These are phyloP conservation scores for Lentinula lateritia DNA, from an alignment of 768 basidiomycete species.

Conservation along the genomic window DNA sequence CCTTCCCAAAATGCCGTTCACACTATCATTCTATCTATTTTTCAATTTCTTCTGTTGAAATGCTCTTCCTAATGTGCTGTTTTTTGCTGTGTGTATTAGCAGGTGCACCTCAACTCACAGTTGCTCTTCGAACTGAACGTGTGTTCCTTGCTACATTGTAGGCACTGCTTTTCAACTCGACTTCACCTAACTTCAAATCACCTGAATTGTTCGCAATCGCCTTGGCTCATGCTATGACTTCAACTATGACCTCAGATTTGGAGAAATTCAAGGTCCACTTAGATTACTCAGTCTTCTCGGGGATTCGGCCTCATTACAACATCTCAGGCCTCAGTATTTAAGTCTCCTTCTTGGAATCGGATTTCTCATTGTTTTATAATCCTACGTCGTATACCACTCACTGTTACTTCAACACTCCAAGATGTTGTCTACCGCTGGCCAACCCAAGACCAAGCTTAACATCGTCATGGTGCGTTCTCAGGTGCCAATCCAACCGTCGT, in stretches of 20 bases:
- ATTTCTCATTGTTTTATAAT: too few species aligned
- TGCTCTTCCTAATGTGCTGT: background rate
- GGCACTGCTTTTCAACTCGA: too few species aligned
- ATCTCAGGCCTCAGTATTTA: too few species aligned
- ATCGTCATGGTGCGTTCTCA: conserved; percentile 9
- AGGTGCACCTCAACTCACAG: too few species aligned
- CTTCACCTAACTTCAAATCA: too few species aligned
- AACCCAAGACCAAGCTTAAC: conserved; percentile 11
- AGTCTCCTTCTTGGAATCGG: too few species aligned
- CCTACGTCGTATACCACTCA: too few species aligned
- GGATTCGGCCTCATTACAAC: background rate
- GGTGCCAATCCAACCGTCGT: background rate
- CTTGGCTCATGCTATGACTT: background rate
- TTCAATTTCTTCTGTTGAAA: too few species aligned
- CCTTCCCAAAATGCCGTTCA: background rate
- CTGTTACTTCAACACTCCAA: background rate
- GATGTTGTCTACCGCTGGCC: background rate
- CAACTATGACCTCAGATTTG: background rate
- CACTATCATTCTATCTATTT: background rate
- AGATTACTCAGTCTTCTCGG: background rate
- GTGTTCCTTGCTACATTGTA: background rate
- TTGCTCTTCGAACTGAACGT: background rate
- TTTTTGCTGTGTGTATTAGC: too few species aligned
- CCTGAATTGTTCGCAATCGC: background rate
- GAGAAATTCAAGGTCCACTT: background rate